These are phyloP conservation scores for Bryoerythrophyllum caledonicum DNA, from an alignment of 225 moss, liverwort and hornwort species.

Conservation along the genomic window DNA sequence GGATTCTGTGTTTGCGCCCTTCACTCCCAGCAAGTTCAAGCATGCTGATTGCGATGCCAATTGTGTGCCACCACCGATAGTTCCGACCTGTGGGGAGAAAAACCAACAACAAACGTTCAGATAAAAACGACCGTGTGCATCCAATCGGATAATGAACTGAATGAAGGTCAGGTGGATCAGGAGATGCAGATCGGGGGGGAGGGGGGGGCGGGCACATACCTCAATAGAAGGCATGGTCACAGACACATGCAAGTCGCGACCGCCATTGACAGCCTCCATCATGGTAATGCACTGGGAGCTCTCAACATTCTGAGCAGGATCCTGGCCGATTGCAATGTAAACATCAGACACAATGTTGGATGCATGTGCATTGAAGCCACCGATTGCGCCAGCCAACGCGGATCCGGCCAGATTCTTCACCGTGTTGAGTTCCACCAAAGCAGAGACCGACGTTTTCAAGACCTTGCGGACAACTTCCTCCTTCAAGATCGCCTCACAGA, in stretches of 20 bases:
- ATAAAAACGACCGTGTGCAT: background rate
- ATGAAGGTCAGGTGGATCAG: background rate
- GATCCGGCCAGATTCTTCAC: slow-evolving; percentile 71
- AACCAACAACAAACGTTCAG: background rate
- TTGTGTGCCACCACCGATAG: slow-evolving; percentile 66
- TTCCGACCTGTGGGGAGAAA: slow-evolving; percentile 51
- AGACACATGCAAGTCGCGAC: slow-evolving; percentile 65
- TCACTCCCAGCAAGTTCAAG: slow-evolving; percentile 65
- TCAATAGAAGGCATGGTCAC: slow-evolving; percentile 76
- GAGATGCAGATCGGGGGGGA: background rate
- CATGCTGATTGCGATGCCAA: slow-evolving; percentile 67
- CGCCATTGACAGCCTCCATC: slow-evolving; percentile 72
- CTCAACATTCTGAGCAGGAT: slow-evolving; percentile 70
- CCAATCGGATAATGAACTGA: background rate
- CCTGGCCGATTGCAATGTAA: slow-evolving; percentile 68
- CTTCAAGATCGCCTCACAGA: slow-evolving; percentile 54
- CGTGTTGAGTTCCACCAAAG: slow-evolving; percentile 60
- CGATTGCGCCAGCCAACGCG: slow-evolving; percentile 64
- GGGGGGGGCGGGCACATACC: slow-evolving; percentile 38
- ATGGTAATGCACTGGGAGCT: slow-evolving; percentile 73
- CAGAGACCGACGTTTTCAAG: slow-evolving; percentile 62
- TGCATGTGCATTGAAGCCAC: slow-evolving; percentile 70
- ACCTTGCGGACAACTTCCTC: slow-evolving; percentile 62
- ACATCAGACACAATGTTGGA: slow-evolving; percentile 68
- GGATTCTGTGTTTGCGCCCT: slow-evolving; percentile 58